A percentile compares a stretch with the other conserved stretches of the same genome.
Conservation (phyloP, 2,329 filamentous ascomycete species). For the Fusarium duplospermum region DNA sequence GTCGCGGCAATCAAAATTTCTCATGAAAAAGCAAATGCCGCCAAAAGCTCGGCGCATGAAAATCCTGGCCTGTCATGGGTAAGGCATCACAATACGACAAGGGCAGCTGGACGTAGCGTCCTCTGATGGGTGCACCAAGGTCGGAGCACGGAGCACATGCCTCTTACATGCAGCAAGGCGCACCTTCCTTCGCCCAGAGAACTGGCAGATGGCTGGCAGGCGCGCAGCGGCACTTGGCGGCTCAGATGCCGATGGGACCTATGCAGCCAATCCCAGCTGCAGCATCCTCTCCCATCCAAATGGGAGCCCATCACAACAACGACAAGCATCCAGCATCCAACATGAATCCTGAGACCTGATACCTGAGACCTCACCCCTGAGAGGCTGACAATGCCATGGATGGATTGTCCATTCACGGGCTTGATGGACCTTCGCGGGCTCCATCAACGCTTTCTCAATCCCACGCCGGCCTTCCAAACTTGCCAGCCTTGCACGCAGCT, state of each 20-base stretch:
- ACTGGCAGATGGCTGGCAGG: slow-evolving; percentile 9
- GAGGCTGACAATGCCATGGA: slow-evolving; percentile 13
- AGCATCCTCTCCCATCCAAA: slow-evolving; percentile 20
- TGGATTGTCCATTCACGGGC: background rate
- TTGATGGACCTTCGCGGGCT: slow-evolving; percentile 15
- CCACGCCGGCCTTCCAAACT: slow-evolving; percentile 10
- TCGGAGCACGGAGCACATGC: background rate
- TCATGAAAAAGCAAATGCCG: background rate
- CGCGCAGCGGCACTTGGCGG: slow-evolving; percentile 30
- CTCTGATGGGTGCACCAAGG: background rate
- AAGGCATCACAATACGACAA: slow-evolving; percentile 2
- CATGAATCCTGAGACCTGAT: slow-evolving; percentile 14
- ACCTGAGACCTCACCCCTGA: slow-evolving; percentile 15
- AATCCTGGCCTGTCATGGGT: slow-evolving; percentile 9
- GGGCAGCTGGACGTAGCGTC: background rate
- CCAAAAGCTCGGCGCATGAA: background rate
- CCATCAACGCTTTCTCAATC: slow-evolving; percentile 16
- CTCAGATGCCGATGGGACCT: slow-evolving; percentile 31
- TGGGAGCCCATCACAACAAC: slow-evolving; percentile 8
- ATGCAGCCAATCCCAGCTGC: slow-evolving; percentile 29
- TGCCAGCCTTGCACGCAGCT: background rate
- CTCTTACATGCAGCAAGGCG: slow-evolving; percentile 2
- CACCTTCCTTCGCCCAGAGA: slow-evolving; percentile 1
- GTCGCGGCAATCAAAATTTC: background rate
- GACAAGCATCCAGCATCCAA: slow-evolving; percentile 6